These are phyloP conservation scores for Ophiocordyceps robertsii DNA, from an alignment of 2,329 filamentous ascomycete genomes.

Conservation along the genomic window DNA sequence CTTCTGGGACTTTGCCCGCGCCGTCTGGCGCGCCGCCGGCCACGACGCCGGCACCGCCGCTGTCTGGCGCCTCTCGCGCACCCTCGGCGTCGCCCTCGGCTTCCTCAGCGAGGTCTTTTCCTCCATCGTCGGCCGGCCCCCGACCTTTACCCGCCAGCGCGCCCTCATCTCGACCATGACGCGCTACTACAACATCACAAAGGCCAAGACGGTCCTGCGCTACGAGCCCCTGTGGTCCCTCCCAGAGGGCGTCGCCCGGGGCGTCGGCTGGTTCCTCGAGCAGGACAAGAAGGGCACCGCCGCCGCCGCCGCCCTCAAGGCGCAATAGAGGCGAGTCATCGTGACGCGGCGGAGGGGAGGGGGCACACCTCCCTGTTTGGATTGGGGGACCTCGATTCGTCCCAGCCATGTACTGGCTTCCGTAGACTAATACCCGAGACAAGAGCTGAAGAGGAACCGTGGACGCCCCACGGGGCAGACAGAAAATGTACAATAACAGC, in stretches of 20 bases:
- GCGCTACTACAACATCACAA: conserved; percentile 63
- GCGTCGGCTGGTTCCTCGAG: conserved; percentile 41
- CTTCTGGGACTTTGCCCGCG: conserved; percentile 79
- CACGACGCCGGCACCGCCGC: conserved; percentile 34
- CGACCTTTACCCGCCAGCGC: conserved; percentile 45
- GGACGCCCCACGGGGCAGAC: no score
- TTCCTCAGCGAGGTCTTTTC: conserved; percentile 38
- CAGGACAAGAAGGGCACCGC: conserved; percentile 25
- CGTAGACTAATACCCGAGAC: no score
- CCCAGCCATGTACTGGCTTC: no score
- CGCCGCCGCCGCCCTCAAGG: no score
- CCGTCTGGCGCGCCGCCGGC: conserved; percentile 57
- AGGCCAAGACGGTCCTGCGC: conserved; percentile 57
- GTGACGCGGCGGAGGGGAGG: no score
- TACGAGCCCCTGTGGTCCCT: conserved; percentile 56
- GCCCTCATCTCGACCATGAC: conserved; percentile 61
- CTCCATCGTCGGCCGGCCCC: conserved; percentile 33
- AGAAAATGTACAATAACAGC: no score
- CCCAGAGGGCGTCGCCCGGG: conserved; percentile 46
- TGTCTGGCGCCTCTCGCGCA: conserved; percentile 40
- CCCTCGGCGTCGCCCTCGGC: conserved; percentile 38
- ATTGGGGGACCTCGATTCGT: no score
- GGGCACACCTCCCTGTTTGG: no score
- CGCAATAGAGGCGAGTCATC: no score
- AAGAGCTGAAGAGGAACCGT: no score